Evolutionary conservation across 768 basidiomycete species (phyloP).

Genomic region (Austroboletus eburneus): DNA sequence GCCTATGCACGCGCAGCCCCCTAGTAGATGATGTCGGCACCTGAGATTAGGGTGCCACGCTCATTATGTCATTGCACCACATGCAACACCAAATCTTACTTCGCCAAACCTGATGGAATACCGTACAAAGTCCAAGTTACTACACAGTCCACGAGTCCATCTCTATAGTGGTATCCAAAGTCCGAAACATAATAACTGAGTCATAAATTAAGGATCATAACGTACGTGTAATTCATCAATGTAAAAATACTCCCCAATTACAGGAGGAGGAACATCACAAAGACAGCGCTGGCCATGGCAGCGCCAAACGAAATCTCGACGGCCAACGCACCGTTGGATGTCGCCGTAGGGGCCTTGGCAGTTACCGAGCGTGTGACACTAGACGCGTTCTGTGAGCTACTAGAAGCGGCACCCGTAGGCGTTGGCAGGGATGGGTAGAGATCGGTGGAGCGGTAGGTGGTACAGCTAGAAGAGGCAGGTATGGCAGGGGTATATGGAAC

Average conservation of each 20-base stretch:
- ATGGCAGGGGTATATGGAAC: constrained; percentile 41
- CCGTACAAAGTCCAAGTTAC: no score
- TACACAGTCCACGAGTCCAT: no score
- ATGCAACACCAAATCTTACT: no score
- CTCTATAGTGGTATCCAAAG: background rate
- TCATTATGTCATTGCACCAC: background rate
- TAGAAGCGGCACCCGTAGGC: constrained; percentile 2
- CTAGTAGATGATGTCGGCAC: background rate
- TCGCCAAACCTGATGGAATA: no score
- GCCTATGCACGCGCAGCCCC: constrained; percentile 8
- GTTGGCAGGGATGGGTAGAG: constrained; percentile 32
- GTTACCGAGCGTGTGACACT: constrained; percentile 13
- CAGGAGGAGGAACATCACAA: constrained; percentile 35
- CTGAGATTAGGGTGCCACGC: background rate
- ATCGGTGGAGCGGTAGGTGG: constrained; percentile 32
- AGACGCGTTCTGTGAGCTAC: background rate
- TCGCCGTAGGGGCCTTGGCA: constrained; percentile 15
- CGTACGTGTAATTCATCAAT: background rate
- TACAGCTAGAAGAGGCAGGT: constrained; percentile 44
- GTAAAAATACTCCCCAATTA: constrained; percentile 7
- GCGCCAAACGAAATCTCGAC: constrained; percentile 30
- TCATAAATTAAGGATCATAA: background rate
- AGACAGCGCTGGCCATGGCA: constrained; percentile 29
- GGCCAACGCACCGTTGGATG: constrained; percentile 15
- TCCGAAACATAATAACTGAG: background rate